phyloP scores from a whole-genome alignment of 306 rosid species.

The Canavalia gladiata region DNA sequence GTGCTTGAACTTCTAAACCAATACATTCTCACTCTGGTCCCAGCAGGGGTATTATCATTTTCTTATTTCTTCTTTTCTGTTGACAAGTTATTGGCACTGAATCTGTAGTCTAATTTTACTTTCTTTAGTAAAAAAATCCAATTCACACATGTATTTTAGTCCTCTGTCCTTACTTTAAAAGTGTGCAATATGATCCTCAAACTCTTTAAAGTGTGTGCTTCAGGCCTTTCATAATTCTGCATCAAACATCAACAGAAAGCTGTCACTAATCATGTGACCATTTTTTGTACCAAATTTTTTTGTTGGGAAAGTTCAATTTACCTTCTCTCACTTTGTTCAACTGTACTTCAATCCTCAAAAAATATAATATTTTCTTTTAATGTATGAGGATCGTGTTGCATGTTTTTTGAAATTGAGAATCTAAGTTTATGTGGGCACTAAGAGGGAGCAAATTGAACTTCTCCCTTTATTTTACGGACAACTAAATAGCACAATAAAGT shows the following conservation, averaged over 20 bases:
- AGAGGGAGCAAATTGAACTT: constrained; percentile 10
- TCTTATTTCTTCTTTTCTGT: constrained; percentile 32
- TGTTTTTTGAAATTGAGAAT: constrained; percentile 32
- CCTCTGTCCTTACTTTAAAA: not conserved
- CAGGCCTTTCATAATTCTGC: not conserved
- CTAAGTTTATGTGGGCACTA: not conserved
- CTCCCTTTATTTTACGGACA: constrained; percentile 11
- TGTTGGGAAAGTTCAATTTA: constrained; percentile 12
- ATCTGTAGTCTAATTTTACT: not conserved
- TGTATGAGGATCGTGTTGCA: constrained; percentile 2
- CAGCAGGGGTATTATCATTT: constrained; percentile 63
- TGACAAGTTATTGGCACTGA: constrained; percentile 25
- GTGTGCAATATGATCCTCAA: not conserved
- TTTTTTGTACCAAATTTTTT: constrained; percentile 6
- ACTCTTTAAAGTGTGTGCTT: not conserved
- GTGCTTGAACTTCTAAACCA: constrained; percentile 64
- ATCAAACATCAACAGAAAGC: constrained; percentile 20
- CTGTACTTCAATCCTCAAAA: constrained; percentile 25
- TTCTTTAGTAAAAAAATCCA: constrained; percentile 25
- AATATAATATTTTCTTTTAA: constrained; percentile 15
- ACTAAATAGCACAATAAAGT: constrained; percentile 28
- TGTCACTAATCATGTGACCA: not conserved
- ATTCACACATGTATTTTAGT: constrained; percentile 21
- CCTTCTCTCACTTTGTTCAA: constrained; percentile 30
- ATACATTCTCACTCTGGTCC: constrained; percentile 63